Base-by-base conservation (phyloP, 352 stramenopile species). In the Pythium oligandrum region DNA sequence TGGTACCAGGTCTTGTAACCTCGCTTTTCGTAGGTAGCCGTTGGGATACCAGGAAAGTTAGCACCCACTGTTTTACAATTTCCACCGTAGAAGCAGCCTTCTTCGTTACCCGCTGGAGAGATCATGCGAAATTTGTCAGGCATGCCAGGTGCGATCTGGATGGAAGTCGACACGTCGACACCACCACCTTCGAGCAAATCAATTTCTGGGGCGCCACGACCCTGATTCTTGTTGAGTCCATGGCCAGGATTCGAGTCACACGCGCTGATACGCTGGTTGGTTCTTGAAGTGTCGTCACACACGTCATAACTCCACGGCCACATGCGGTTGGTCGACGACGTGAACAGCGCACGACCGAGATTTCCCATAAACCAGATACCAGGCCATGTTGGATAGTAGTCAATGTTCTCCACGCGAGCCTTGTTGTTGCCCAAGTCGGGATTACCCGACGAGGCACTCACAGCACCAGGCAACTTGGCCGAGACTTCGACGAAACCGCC, bases 351-450 rank as follows among this genome's bases (percentile, higher is more conserved):
- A 46, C 95, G 61, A 5, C 90, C 93, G n/a, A 98, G 71, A 68
- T 98, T 98, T 3, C 95, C 95, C 30, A 98, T 51, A 17, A 98
- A 64, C 95, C 95, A 98, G 66, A 98, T 88, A 11, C 93, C 95
- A 3, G 95, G 93, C 93, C 93, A 98, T 11, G 75, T 86, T n/a
- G 75, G 76, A 54, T 89, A 88, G 57, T 74, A 89, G 5, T n/a
- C 61, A 9, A 44, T 57, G 4, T 62, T 64, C 26, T 68, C 58
- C 2, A 83, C 74, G 10, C 68, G 67, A 2, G n/a, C 34, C 2
- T 68, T 60, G 4, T 55, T 39, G n/a, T 70, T 75, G 40, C 83
- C 66, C 30, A 82, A 36, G 39, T 89, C 75, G 0, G 74, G 73
- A 44, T 88, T 88, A 3, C 50, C 56, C 3, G 62, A 78, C 1